These are phyloP conservation scores for Gossypium davidsonii DNA, from an alignment of 441 rosid species.

Conservation along the genomic window DNA sequence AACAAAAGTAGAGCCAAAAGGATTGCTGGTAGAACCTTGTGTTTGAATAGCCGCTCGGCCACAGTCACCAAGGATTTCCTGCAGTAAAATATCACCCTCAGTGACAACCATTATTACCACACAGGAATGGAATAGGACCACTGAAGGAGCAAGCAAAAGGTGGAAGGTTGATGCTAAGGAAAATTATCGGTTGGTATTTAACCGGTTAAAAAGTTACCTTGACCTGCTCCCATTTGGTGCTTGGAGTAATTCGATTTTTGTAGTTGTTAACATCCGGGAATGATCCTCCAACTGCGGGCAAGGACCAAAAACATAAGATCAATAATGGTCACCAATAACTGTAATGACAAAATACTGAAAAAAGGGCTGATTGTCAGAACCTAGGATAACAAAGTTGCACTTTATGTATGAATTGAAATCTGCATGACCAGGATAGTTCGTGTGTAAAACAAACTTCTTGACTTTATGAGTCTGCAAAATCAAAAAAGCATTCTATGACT, in stretches of 20 bases:
- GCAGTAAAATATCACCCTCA: constrained; percentile 10
- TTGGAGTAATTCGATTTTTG: constrained; percentile 62
- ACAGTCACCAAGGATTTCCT: constrained; percentile 95
- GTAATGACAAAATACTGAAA: constrained; percentile 13
- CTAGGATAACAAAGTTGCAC: constrained; percentile 78
- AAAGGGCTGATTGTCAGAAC: constrained; percentile 33
- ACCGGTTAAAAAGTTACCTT: constrained; percentile 46
- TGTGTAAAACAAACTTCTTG: constrained; percentile 92
- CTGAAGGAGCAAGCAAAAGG: neutral
- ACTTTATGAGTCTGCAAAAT: constrained; percentile 77
- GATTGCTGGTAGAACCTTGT: constrained; percentile 89
- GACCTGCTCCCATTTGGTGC: constrained; percentile 93
- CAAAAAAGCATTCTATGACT: constrained; percentile 6
- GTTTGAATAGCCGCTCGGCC: constrained; percentile 98
- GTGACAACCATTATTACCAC: constrained; percentile 5
- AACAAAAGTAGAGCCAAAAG: constrained; percentile 91
- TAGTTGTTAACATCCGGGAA: constrained; percentile 43
- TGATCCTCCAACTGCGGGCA: constrained; percentile 39
- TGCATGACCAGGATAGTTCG: constrained; percentile 96
- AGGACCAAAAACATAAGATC: constrained; percentile 17
- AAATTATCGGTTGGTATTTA: neutral
- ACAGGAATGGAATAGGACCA: neutral
- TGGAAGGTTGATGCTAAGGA: neutral
- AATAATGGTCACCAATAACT: neutral
- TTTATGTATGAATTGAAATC: constrained; percentile 94